phyloP scores from a whole-genome alignment of 345 rosid species.

The Hypericum perforatum region DNA sequence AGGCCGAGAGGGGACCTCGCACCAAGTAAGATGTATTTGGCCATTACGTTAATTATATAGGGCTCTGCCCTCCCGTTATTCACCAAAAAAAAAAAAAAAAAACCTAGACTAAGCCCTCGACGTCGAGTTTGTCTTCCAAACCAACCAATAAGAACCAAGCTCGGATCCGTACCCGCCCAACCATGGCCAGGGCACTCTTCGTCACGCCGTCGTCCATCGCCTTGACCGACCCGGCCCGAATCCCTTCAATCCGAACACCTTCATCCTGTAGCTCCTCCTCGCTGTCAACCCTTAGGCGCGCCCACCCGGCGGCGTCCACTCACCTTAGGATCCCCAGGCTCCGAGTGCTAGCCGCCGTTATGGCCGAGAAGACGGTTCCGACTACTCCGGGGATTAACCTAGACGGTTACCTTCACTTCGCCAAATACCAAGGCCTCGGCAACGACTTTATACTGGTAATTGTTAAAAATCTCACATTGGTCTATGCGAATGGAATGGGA shows the following conservation, averaged over 20 bases:
- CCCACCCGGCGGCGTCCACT: not conserved
- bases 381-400: constrained; percentile 23
- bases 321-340: constrained; percentile 1
- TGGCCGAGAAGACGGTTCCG: not conserved
- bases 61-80: too few species aligned
- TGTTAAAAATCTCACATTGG: too few species aligned
- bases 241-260: not conserved
- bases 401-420: constrained; percentile 60
- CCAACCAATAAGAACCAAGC: not conserved
- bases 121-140: not conserved
- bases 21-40: too few species aligned
- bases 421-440: constrained; percentile 95
- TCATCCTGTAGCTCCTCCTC: not conserved
- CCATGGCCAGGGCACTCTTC: too few species aligned
- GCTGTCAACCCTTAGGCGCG: not conserved
- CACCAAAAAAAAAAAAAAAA: too few species aligned
- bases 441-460: constrained; percentile 91
- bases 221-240: too few species aligned
- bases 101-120: not conserved
- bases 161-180: not conserved
- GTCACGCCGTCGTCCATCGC: too few species aligned
- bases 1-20: too few species aligned
- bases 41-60: too few species aligned
- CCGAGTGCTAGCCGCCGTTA: constrained; percentile 1
- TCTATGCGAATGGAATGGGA: too few species aligned